phyloP scores from a whole-genome alignment of 495 filamentous ascomycete genomes.

The Niebla homalea region DNA sequence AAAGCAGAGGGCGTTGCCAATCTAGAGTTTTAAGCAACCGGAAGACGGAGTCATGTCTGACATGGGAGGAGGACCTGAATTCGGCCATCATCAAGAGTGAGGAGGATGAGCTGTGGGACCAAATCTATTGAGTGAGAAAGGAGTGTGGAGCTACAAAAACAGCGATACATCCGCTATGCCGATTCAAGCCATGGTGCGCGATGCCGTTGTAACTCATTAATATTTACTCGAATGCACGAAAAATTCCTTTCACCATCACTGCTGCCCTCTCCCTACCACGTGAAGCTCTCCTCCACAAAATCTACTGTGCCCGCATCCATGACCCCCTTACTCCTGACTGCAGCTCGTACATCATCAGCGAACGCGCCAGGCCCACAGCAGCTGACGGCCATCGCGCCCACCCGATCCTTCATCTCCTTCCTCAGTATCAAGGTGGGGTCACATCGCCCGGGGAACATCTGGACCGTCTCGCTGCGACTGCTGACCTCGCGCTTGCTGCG shows the following conservation, averaged over 20 bases:
- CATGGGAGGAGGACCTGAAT: no score
- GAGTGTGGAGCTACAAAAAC: no score
- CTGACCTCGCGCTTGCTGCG: constrained; percentile 67
- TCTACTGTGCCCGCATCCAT: constrained; percentile 59
- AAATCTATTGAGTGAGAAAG: no score
- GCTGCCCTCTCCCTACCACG: constrained; percentile 21
- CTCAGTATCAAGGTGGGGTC: constrained; percentile 49
- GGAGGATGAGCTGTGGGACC: no score
- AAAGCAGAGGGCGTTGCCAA: no score
- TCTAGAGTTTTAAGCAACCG: no score
- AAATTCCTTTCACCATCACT: no score
- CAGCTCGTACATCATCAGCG: constrained; percentile 71
- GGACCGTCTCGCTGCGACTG: constrained; percentile 66
- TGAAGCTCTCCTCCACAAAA: constrained; percentile 87
- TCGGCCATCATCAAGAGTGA: no score
- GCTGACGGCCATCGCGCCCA: constrained; percentile 73
- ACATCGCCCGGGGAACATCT: constrained; percentile 73
- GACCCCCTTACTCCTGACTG: constrained; percentile 46
- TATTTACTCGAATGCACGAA: not conserved
- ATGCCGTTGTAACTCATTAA: no score
- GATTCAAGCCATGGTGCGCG: no score
- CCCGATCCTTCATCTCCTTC: constrained; percentile 58
- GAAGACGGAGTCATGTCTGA: no score
- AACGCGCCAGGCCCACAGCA: constrained; percentile 86
- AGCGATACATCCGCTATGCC: no score